Evolutionary conservation across 495 filamentous ascomycete genomes (phyloP), one percentile per base, ranked within the genome.

Genomic region (Podospora anserina): DNA sequence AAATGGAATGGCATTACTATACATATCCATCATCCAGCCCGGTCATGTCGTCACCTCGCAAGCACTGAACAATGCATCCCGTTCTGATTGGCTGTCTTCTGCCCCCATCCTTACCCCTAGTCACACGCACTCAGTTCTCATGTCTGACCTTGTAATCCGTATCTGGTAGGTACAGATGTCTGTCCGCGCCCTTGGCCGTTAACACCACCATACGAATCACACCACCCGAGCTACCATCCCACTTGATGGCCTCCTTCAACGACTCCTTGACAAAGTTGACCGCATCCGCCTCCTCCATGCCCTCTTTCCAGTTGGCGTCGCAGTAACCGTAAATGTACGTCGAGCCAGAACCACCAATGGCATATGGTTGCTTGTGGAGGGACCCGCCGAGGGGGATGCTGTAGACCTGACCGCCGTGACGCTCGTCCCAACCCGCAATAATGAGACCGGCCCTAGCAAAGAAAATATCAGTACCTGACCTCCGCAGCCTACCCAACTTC

Each of bases 321-420:
- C 95, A 98, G 83, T 94, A 97, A 71, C 95, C 95, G 83, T 97
- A 98, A 81, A 99, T 99, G 83, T 98, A 99, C 62, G 95, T 98
- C 73, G 94, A 97, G 16, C 95, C 95, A 9, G 94, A 97, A 63
- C 95, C 95, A 71, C 96, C 94, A 70, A 99, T 99, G 54, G 96
- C 87, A 74, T 97, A 99, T 15, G 93, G 75, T 79, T 98, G 94
- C 84, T 97, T 97, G 88, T 99, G 95, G 69, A 99, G 87, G 30
- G 95, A 98, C 65, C 95, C 96, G 77, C 95, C 96, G 59, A 98
- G 85, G 2, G 95, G 96, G 76, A 99, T 98, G 76, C 92, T 92
- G 81, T 97, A 99, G 39, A 98, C 94, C 76, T 97, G 93, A 59
- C 95, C 95, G 64, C 95, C 95, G 77, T 97, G 91, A 75, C 91